Evolutionary conservation across 1,284 basidiomycete genomes (phyloP), one percentile per base, ranked within the genome.

Genomic region (Melampsora americana): DNA sequence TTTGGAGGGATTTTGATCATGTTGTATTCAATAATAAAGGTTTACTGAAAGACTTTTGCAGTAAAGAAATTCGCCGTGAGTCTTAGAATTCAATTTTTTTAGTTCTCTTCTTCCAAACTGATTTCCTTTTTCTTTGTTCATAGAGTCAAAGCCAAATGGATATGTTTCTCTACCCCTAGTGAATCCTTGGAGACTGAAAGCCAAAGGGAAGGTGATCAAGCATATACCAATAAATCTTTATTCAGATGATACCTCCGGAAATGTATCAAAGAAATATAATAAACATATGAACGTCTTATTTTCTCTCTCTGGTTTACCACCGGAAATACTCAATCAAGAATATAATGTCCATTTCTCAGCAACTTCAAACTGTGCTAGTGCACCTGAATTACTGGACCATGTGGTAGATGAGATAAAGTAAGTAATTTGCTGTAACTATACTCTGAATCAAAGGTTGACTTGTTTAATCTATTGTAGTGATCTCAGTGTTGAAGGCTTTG

Each of bases 181-280:
- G 9, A 42, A 42, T 11, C 39, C 39, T 7, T 42, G 39, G 39
- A 5, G 39, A 12, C 6, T 1, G 1, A 42, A 42, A 12, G 39
- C 39, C 1, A 11, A 12, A 5, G 39, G 39, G 5, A 42, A 12
- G 12, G 35, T 69, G 0, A 69, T 69, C 0, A 5, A 35, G 0
- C 68, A 69, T 44, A 12, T 84, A 23, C 83, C 83, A 0, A 76
- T 85, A 0, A 85, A 82, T 83, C 26, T 84, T 0, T 86, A 86
- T 74, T 85, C 85, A 62, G 84, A 86, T 65, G 84, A 86, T 75
- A 85, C 84, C 0, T 86, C 84, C 0, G 85, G 85, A 0, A 86
- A 86, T 77, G 26, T 80, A 0, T 85, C 84, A 0, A 85, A 85
- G 78, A 84, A 84, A 69, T 86, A 84, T 84, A 86, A 86, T 69